Conservation (phyloP, 2,329 filamentous ascomycete genomes). For the Fusarium bactridioides region DNA sequence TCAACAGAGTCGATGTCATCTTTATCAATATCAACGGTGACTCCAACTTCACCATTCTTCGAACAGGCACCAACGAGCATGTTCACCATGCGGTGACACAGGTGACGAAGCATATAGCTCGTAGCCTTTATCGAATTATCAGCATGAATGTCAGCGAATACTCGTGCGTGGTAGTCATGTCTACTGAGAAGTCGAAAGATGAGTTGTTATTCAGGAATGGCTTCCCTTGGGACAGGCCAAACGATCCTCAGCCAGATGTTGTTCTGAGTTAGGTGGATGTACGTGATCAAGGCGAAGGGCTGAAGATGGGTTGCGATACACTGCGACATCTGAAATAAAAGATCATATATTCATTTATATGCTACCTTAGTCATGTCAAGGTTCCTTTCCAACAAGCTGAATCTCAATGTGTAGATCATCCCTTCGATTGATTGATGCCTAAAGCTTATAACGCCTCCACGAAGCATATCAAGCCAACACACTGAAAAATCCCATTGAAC, state of each 20-base stretch:
- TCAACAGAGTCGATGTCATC: background rate
- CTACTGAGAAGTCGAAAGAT: background rate
- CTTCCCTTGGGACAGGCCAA: background rate
- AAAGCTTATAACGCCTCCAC: too few relatives aligned
- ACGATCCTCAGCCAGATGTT: background rate
- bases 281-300: rapidly evolving
- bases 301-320: rapidly evolving
- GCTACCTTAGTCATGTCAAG: rapidly evolving
- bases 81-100: background rate
- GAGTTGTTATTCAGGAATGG: background rate
- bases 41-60: background rate
- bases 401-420: rapidly evolving
- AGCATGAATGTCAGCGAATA: background rate
- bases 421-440: too few relatives aligned
- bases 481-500: too few relatives aligned
- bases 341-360: background rate
- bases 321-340: background rate
- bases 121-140: background rate
- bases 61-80: background rate
- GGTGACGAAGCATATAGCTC: background rate
- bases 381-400: background rate
- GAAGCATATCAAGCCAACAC: too few relatives aligned
- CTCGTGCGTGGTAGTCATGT: background rate
- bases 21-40: background rate
- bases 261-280: background rate